These are phyloP conservation scores for Candida montana DNA, from an alignment of 805 yeast genomes.

Conservation along the genomic window DNA sequence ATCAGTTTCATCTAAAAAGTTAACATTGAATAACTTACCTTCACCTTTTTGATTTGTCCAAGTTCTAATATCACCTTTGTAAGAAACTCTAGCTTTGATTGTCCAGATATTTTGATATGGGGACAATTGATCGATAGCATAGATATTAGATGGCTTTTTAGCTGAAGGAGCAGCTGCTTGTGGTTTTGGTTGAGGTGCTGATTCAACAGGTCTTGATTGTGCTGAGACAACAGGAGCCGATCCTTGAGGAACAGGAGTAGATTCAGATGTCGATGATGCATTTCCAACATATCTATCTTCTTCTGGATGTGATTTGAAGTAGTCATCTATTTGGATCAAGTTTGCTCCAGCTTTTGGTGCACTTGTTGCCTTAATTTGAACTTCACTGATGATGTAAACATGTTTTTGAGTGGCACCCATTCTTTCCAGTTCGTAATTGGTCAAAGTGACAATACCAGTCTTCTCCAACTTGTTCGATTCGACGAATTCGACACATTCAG, in stretches of 20 bases:
- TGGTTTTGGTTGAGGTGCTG: constrained; percentile 7
- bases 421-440: constrained; percentile 35
- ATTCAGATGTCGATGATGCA: constrained; percentile 2
- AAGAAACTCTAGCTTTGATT: constrained; percentile 86
- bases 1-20: constrained; percentile 88
- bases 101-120: constrained; percentile 92
- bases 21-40: constrained; percentile 85
- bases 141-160: constrained; percentile 39
- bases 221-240: background rate
- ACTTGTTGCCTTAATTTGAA: constrained; percentile 28
- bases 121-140: constrained; percentile 80
- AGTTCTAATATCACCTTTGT: constrained; percentile 80
- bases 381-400: constrained; percentile 23
- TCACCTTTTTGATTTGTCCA: constrained; percentile 85
- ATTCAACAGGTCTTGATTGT: background rate
- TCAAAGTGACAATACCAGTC: constrained; percentile 36
- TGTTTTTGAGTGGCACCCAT: constrained; percentile 32
- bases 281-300: constrained; percentile 32
- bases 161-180: constrained; percentile 13
- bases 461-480: constrained; percentile 43
- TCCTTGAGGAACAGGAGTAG: constrained; percentile 13
- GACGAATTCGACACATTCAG: constrained; percentile 40
- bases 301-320: constrained; percentile 53
- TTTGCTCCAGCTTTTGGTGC: constrained; percentile 35
- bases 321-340: constrained; percentile 46